Evolutionary conservation across 306 rosid genomes (phyloP).

Genomic region (Vigna unguiculata): DNA sequence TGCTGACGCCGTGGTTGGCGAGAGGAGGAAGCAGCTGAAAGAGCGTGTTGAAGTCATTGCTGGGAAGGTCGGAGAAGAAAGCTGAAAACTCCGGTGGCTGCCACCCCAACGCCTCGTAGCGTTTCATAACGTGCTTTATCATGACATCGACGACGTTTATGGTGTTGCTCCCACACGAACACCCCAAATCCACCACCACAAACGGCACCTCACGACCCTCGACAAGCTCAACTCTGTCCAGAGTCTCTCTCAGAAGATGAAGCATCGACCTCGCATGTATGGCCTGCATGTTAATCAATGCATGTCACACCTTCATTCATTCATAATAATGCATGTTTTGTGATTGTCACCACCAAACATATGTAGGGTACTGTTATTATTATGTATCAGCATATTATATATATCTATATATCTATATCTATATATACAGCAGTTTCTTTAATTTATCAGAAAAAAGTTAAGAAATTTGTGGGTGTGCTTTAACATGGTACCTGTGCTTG

Average conservation of each 20-base stretch:
- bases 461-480: background rate
- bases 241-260: conserved; percentile 83
- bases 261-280: conserved; percentile 86
- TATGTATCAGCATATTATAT: background rate
- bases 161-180: conserved; percentile 89
- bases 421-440: background rate
- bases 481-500: conserved; percentile 68
- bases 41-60: conserved; percentile 95
- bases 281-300: conserved; percentile 58
- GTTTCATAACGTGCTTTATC: conserved; percentile 77
- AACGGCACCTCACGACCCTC: conserved; percentile 57
- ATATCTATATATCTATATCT: no score
- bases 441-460: background rate
- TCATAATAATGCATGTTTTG: background rate
- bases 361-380: background rate
- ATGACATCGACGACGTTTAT: conserved; percentile 74
- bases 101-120: conserved; percentile 66
- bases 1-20: conserved; percentile 64
- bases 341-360: background rate
- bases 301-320: background rate
- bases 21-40: conserved; percentile 91
- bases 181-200: conserved; percentile 87
- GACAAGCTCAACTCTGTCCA: conserved; percentile 70
- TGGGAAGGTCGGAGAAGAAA: conserved; percentile 91
- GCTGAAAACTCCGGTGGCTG: conserved; percentile 88